Conservation (phyloP, 371 early-diverging fungal genomes). For the Mortierella sp. region DNA sequence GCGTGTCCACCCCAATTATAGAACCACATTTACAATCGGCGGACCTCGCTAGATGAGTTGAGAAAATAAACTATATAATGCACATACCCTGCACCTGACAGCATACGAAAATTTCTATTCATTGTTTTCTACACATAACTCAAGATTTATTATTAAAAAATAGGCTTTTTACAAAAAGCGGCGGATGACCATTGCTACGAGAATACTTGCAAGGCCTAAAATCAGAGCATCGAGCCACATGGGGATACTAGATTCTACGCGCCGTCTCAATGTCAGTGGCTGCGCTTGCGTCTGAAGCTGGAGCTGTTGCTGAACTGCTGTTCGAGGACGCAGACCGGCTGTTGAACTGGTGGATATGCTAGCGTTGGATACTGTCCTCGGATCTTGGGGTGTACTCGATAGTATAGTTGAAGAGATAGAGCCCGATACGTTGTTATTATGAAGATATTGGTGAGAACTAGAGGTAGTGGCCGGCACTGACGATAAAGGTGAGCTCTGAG, state of each 20-base stretch:
- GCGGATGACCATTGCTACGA: constrained; percentile 47
- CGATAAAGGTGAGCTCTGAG: neutral
- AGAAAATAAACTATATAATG: neutral
- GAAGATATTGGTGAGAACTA: neutral
- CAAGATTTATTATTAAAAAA: no score
- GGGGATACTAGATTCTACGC: constrained; percentile 16
- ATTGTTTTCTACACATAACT: neutral
- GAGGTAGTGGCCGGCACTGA: neutral
- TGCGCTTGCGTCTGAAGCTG: constrained; percentile 7
- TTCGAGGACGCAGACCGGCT: neutral
- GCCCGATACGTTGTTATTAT: neutral
- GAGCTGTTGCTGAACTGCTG: neutral
- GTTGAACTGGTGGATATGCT: neutral
- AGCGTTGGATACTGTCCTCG: neutral
- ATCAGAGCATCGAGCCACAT: constrained; percentile 67
- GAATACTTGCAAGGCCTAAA: constrained; percentile 49
- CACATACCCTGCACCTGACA: neutral
- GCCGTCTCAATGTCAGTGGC: constrained; percentile 16
- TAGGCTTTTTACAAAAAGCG: constrained; percentile 10
- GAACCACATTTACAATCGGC: constrained; percentile 37
- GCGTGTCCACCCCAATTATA: constrained; percentile 42
- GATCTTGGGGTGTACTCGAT: constrained; percentile 1
- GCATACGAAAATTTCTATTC: neutral
- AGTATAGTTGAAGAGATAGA: neutral
- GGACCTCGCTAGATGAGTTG: constrained; percentile 9